Percentiles rank a stretch among this genome's conserved stretches.
Conservation (phyloP, 192 early-diverging fungal genomes). For the Coemansia sp. region DNA sequence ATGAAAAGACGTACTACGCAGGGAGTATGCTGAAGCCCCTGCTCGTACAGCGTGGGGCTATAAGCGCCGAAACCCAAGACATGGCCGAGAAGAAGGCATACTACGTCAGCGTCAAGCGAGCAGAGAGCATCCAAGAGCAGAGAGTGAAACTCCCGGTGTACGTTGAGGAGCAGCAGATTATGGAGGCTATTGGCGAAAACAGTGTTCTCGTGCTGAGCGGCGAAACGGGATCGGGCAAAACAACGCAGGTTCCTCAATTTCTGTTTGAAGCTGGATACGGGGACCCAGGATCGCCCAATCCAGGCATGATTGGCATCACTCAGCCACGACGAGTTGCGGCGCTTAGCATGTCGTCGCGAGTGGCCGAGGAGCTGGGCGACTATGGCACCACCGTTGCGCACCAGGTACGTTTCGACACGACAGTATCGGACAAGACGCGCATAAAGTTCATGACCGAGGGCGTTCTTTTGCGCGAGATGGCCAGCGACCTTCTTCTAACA, state of each 20-base stretch:
- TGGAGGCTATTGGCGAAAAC: constrained; percentile 91
- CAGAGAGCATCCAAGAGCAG: constrained; percentile 68
- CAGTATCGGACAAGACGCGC: constrained; percentile 67
- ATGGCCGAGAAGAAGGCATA: constrained; percentile 45
- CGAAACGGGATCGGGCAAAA: constrained; percentile 97
- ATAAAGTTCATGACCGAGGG: constrained; percentile 99
- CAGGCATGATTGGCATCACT: constrained; percentile 95
- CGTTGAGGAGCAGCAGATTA: constrained; percentile 94
- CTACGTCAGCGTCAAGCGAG: constrained; percentile 74
- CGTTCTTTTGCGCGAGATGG: constrained; percentile 92
- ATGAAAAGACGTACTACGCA: constrained; percentile 25
- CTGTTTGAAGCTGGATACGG: constrained; percentile 98
- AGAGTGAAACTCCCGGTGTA: constrained; percentile 86
- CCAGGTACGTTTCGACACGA: constrained; percentile 91
- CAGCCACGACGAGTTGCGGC: constrained; percentile 98
- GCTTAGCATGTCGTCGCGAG: constrained; percentile 93
- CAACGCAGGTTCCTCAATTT: constrained; percentile 97
- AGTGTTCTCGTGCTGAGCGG: constrained; percentile 92
- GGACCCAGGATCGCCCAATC: constrained; percentile 69
- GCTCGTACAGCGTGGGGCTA: constrained; percentile 17
- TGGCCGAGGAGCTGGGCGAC: constrained; percentile 84
- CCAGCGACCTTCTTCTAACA: constrained; percentile 80
- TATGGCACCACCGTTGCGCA: constrained; percentile 60
- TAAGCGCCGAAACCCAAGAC: not conserved
- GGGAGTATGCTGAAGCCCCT: constrained; percentile 46